Base-by-base conservation (phyloP, 768 basidiomycete genomes). In the Russula griseocarnosa region DNA sequence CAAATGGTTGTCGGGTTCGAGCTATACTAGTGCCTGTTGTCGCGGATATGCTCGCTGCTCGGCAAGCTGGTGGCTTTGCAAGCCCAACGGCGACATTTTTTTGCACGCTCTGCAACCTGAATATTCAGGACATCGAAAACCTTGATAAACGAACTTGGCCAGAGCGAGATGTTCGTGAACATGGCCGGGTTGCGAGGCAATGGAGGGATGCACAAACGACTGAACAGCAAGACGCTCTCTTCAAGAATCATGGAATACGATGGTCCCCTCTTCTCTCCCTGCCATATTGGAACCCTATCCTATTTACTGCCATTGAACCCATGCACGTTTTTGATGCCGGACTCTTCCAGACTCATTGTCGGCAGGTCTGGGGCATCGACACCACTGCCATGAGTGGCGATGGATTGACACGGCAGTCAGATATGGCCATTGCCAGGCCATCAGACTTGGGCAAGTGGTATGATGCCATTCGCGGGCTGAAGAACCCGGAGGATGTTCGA, bases 261-360 rank as follows among this genome's bases (percentile, higher is more conserved):
- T 76, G 72, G 73, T 72, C 75, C 1, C 62, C 72, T 10, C 71
- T 78, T 0, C 68, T 73, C 1, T 28, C 66, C 1, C 67, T 77
- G 4, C 70, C 73, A 5, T 76, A 76, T 55, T 77, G 74, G 67
- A 60, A 74, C 20, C 71, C 74, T 1, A 57, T 71, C 7, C 52
- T 18, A 2, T 70, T 69, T 30, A 59, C 71, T 3, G 63, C 72
- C 4, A 58, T 74, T n/a, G 75, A 77, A 36, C 47, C 72, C 14
- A 76, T 77, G 76, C 76, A 77, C 58, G 62, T 66, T 14, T 49
- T 49, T 2, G 47, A 49, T 20, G 18, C 24, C 24, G 24, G 47
- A 20, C 47, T 49, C 18, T 16, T 49, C 47, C 47, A 49, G 47
- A 49, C 11, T 49, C 47, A 49, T 24, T 49, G 47, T 26, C 5